Evolutionary conservation across 495 filamentous ascomycete species (phyloP), one percentile per base, ranked within the genome.

Genomic region (Hypoxylon subgilvum): DNA sequence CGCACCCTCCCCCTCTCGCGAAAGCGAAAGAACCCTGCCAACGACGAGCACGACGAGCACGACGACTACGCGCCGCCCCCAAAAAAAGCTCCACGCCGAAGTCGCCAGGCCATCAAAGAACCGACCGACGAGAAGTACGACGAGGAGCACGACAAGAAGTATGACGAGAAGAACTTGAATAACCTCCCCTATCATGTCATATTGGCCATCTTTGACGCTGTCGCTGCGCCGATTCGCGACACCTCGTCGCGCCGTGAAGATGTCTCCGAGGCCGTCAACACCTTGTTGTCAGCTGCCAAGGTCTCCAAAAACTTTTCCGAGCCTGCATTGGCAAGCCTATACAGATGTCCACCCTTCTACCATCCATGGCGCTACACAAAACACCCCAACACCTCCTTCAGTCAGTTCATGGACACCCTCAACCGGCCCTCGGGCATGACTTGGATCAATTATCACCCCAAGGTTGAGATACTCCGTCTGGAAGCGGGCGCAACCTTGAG

Each of bases 281-380:
- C 84, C 83, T 81, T 96, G 9, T 47, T 87, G 2, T 72, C 79
- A 17, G 71, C 84, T 13, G 83, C 88, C 8, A 68, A 80, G 7
- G 66, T 85, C 10, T 92, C 89, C 53, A 82, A 79, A 32, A 70
- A 76, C 3, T 92, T 92, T 51, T 71, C 81, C 4, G 88, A 92
- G 59, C 88, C 91, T 4, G 88, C 91, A 5, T 72, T 96, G 13
- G 84, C 87, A 10, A 86, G 81, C 9, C 76, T 94, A 3, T 94
- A 92, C 68, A 73, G 83, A 27, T 81, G 78, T 2, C 90, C 90
- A 0, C 86, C 88, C 0, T 69, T 61, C 74, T 78, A 30, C 7
- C 54, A 56, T 35, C 38, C 28, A 13, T 66, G 63, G 49, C 69
- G 81, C 12, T 69, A 89, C 19, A 74, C 69, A 12, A 71, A 71